These are phyloP conservation scores for Vickermania spadyakhi DNA, from an alignment of 208 protist species.

Conservation along the genomic window DNA sequence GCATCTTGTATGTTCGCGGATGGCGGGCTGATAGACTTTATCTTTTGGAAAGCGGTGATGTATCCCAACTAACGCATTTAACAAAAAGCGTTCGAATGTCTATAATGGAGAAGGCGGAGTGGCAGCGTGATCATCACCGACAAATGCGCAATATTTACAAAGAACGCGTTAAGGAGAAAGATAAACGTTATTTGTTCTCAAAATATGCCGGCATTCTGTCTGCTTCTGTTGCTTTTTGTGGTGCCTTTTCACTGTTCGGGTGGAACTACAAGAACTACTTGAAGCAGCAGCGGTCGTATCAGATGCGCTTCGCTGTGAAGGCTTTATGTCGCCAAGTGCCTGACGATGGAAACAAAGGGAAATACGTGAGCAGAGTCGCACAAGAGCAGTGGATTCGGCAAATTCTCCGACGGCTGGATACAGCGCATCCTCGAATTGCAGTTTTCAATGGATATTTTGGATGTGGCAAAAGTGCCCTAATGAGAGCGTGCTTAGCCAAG, in stretches of 20 bases:
- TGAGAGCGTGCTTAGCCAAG: slow-evolving; percentile 38
- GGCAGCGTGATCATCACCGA: slow-evolving; percentile 80
- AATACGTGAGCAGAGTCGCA: slow-evolving; percentile 3
- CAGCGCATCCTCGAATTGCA: slow-evolving; percentile 37
- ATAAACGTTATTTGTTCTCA: slow-evolving; percentile 65
- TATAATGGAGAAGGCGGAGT: slow-evolving; percentile 84
- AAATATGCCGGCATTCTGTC: slow-evolving; percentile 85
- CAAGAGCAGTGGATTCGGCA: slow-evolving; percentile 38
- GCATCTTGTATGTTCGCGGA: slow-evolving; percentile 68
- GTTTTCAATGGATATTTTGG: slow-evolving; percentile 65
- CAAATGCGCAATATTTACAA: slow-evolving; percentile 76
- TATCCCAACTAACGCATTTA: slow-evolving; percentile 56
- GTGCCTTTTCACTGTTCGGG: slow-evolving; percentile 77
- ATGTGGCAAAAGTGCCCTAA: slow-evolving; percentile 60
- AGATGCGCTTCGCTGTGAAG: slow-evolving; percentile 53
- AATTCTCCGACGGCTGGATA: slow-evolving; percentile 35
- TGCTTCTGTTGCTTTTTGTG: slow-evolving; percentile 69
- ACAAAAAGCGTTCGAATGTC: slow-evolving; percentile 69
- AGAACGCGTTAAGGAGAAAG: slow-evolving; percentile 80
- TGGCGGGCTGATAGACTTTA: slow-evolving; percentile 80
- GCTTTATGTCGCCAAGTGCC: slow-evolving; percentile 8
- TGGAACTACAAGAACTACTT: slow-evolving; percentile 89
- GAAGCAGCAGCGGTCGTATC: slow-evolving; percentile 72
- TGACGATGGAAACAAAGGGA: neutral
- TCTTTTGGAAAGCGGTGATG: slow-evolving; percentile 63